These are phyloP conservation scores for Mesembryanthemum crystallinum DNA, from an alignment of 148 eudicot species.

Conservation along the genomic window DNA sequence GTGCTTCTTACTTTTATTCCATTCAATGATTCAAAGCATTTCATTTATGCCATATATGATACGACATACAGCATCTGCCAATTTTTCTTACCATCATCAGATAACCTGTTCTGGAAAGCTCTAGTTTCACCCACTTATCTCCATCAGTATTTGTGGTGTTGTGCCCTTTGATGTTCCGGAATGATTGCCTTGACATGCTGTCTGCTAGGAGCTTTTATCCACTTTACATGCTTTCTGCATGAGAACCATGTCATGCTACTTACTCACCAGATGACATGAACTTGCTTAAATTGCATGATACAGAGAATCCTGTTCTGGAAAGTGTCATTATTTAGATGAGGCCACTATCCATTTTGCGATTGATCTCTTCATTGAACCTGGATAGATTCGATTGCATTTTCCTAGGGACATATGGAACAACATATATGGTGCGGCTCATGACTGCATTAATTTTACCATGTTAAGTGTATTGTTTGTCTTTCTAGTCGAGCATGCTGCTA, in stretches of 20 bases:
- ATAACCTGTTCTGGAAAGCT: background rate
- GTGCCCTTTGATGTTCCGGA: conserved; percentile 8
- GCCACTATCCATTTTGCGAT: background rate
- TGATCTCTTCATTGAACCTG: background rate
- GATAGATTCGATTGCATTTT: background rate
- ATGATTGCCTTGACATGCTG: conserved; percentile 20
- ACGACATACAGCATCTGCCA: background rate
- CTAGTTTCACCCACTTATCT: conserved; percentile 4
- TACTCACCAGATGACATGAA: background rate
- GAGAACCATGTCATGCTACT: background rate
- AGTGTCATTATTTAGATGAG: background rate
- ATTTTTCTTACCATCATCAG: background rate
- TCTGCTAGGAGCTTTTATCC: background rate
- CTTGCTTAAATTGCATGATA: conserved; percentile 9
- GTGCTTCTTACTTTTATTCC: conserved; percentile 12
- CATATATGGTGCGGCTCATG: background rate
- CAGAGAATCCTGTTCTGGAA: background rate
- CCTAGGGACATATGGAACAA: too few relatives aligned
- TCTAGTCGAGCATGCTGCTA: background rate
- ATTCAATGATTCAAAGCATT: conserved; percentile 14
- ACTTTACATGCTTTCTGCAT: background rate
- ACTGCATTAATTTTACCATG: background rate
- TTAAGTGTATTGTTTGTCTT: background rate
- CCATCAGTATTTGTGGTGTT: conserved; percentile 16
- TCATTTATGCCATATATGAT: background rate